Evolutionary conservation across 768 basidiomycete genomes (phyloP).

Genomic region (Phylloporus arenicola): DNA sequence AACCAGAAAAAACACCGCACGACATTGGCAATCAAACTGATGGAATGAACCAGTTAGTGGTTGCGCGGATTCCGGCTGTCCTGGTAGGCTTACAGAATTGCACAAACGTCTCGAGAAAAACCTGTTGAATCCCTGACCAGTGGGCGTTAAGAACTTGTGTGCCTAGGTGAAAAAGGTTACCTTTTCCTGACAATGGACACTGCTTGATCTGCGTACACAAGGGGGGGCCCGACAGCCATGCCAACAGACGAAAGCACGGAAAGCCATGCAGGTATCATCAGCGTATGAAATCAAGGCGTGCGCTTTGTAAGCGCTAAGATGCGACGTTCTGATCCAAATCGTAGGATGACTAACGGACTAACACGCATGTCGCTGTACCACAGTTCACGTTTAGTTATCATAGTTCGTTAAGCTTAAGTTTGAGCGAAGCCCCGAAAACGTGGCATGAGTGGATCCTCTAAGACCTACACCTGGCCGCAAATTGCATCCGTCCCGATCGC

Average conservation of each 20-base stretch:
- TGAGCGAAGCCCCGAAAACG: slow-evolving; percentile 6
- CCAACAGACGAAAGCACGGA: slow-evolving; percentile 63
- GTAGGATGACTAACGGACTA: slow-evolving; percentile 8
- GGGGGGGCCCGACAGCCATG: slow-evolving; percentile 81
- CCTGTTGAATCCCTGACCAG: slow-evolving; percentile 68
- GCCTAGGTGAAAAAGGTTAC: slow-evolving; percentile 32
- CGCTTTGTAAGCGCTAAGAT: not conserved
- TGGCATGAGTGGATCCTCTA: slow-evolving; percentile 9
- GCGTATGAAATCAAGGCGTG: not conserved
- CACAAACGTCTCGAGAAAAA: slow-evolving; percentile 83
- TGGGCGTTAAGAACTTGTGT: slow-evolving; percentile 1
- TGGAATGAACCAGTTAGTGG: slow-evolving; percentile 8
- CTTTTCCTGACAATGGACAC: slow-evolving; percentile 75
- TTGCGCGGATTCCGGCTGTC: not conserved
- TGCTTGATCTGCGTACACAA: slow-evolving; percentile 82
- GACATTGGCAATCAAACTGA: slow-evolving; percentile 75
- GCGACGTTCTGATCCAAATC: not conserved
- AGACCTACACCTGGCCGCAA: slow-evolving; percentile 1
- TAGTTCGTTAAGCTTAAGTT: too few relatives aligned
- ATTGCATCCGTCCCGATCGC: slow-evolving; percentile 14
- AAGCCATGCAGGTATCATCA: slow-evolving; percentile 55
- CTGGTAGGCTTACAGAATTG: slow-evolving; percentile 54
- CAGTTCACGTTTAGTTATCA: too few relatives aligned
- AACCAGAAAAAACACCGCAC: slow-evolving; percentile 91
- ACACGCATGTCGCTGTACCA: not conserved